Percentiles rank a stretch among this genome's conserved stretches.
Conservation (phyloP, 441 rosid species). For the Sinapis alba region DNA sequence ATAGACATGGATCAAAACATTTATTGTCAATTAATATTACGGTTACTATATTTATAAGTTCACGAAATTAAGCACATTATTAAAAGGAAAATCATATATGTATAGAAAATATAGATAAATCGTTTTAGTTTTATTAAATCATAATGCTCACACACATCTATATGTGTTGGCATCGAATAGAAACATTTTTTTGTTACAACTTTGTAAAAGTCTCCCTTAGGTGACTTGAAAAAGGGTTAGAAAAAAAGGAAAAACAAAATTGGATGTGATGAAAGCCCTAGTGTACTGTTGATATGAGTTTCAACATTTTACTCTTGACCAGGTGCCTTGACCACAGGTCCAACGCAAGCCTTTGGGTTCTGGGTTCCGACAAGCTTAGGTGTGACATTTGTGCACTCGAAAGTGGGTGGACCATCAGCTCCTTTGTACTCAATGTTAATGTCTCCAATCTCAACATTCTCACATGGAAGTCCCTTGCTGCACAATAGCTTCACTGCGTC, state of each 20-base stretch:
- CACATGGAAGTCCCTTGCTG: constrained; percentile 52
- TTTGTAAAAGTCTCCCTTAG: neutral
- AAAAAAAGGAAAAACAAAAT: neutral
- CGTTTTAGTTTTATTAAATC: constrained; percentile 3
- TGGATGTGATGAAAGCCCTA: constrained; percentile 5
- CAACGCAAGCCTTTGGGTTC: constrained; percentile 30
- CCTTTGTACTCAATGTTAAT: constrained; percentile 45
- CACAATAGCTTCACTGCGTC: constrained; percentile 48
- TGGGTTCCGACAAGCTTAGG: constrained; percentile 40
- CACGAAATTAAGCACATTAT: neutral
- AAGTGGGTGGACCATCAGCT: constrained; percentile 25
- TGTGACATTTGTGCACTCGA: constrained; percentile 42
- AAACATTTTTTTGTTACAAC: neutral
- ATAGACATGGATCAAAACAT: neutral
- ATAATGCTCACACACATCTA: neutral
- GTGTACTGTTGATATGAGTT: neutral
- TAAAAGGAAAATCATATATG: neutral
- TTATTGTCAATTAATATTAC: neutral
- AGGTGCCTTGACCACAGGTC: constrained; percentile 6
- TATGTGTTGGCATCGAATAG: constrained; percentile 25
- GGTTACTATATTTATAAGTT: neutral
- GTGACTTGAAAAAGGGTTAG: neutral
- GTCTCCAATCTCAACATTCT: constrained; percentile 41
- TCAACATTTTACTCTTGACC: neutral
- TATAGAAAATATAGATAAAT: neutral